Conservation (phyloP, 352 stramenopile genomes). For the Phytophthora hibernalis region DNA sequence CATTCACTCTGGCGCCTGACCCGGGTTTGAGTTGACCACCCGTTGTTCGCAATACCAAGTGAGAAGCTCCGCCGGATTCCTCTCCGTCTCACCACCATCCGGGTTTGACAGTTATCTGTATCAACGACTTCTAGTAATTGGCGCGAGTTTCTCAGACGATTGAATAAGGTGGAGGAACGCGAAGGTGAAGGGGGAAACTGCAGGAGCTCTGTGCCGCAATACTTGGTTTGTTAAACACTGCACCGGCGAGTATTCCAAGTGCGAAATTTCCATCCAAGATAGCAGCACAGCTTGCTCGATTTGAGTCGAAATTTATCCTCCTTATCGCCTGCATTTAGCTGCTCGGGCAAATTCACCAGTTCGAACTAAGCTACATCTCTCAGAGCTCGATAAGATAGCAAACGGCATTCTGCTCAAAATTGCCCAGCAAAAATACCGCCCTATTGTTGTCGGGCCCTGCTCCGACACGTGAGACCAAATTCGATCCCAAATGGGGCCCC, state of each 20-base stretch:
- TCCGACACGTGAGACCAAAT: conserved; percentile 28
- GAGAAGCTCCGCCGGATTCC: background rate
- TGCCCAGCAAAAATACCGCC: conserved; percentile 30
- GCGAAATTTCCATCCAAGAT: too few species aligned
- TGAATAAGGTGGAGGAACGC: conserved; percentile 29
- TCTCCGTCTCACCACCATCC: conserved; percentile 15
- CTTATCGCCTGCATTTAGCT: conserved; percentile 30
- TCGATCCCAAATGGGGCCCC: conserved; percentile 32
- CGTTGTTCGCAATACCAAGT: conserved; percentile 22
- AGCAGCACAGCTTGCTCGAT: background rate
- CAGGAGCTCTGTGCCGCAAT: conserved; percentile 4
- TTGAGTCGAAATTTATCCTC: conserved; percentile 8
- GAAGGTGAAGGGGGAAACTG: conserved; percentile 28
- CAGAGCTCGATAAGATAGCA: conserved; percentile 25
- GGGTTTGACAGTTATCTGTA: conserved; percentile 19
- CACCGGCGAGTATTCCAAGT: background rate
- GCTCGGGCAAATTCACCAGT: background rate
- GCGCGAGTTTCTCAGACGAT: conserved; percentile 27
- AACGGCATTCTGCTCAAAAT: conserved; percentile 25
- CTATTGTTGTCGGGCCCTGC: conserved; percentile 26
- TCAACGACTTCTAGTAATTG: conserved; percentile 25
- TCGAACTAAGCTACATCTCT: background rate
- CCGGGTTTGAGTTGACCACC: conserved; percentile 23
- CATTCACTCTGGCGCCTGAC: conserved; percentile 2
- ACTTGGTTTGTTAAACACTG: background rate